Evolutionary conservation across 306 rosid species (phyloP).

Genomic region (Cucurbita moschata): DNA sequence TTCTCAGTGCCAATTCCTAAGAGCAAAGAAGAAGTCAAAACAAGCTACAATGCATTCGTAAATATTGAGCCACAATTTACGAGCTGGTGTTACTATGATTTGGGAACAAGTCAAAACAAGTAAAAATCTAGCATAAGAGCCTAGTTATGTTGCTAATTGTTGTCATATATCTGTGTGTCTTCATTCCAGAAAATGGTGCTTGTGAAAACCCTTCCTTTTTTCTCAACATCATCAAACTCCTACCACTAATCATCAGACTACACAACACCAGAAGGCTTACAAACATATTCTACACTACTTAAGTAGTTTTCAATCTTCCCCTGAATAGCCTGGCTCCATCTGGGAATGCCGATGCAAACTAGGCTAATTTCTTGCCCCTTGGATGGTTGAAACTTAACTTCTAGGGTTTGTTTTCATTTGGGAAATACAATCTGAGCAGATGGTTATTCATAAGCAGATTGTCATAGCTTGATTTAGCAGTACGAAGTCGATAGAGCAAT

Average conservation of each 20-base stretch:
- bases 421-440: not conserved
- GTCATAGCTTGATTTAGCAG: not conserved
- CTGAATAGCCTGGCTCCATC: not conserved
- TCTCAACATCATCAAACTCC: no score
- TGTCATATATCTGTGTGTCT: not conserved
- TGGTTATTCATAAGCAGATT: not conserved
- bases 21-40: not conserved
- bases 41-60: not conserved
- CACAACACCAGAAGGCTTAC: no score
- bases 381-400: not conserved
- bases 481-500: not conserved
- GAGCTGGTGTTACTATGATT: not conserved
- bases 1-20: conserved; percentile 79
- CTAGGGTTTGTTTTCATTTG: not conserved
- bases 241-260: no score
- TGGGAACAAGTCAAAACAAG: no score
- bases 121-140: not conserved
- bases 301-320: no score
- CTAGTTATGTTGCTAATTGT: not conserved
- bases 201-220: no score
- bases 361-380: not conserved
- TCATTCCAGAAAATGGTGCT: no score
- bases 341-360: not conserved
- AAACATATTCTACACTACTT: no score
- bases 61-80: not conserved